Evolutionary conservation across 345 rosid species (phyloP).

Genomic region (Gossypium mustelinum): DNA sequence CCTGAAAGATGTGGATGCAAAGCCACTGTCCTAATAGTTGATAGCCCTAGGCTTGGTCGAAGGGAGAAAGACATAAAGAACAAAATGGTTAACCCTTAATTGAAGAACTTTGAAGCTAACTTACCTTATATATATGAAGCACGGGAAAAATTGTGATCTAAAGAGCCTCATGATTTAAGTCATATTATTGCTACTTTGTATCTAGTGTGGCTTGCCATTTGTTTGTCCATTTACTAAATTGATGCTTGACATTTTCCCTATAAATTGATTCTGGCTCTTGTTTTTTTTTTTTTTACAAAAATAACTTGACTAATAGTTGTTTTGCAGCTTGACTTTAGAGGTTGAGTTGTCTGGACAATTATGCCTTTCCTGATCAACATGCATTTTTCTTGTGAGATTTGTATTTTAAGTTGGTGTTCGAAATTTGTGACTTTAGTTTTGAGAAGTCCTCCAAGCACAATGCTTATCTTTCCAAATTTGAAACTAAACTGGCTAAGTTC

Average conservation of each 20-base stretch:
- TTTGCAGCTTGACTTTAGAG: neutral
- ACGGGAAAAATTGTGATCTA: neutral
- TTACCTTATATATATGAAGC: no score
- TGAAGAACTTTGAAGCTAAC: neutral
- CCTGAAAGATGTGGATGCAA: constrained; percentile 75
- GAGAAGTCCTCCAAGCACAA: constrained; percentile 84
- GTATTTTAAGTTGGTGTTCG: constrained; percentile 10
- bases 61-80: constrained; percentile 90
- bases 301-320: neutral
- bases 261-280: neutral
- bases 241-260: neutral
- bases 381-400: neutral
- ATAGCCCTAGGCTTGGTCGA: constrained; percentile 74
- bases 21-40: constrained; percentile 84
- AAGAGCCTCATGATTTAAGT: neutral
- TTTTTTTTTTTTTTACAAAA: neutral
- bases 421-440: constrained; percentile 50
- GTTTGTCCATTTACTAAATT: neutral
- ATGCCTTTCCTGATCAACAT: neutral
- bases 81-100: constrained; percentile 13
- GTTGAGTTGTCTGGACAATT: neutral
- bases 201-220: neutral
- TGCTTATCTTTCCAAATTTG: constrained; percentile 65
- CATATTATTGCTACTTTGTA: neutral
- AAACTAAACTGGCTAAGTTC: constrained; percentile 84